phyloP scores from a whole-genome alignment of 139 green algal genomes.

The Closterium sp. region DNA sequence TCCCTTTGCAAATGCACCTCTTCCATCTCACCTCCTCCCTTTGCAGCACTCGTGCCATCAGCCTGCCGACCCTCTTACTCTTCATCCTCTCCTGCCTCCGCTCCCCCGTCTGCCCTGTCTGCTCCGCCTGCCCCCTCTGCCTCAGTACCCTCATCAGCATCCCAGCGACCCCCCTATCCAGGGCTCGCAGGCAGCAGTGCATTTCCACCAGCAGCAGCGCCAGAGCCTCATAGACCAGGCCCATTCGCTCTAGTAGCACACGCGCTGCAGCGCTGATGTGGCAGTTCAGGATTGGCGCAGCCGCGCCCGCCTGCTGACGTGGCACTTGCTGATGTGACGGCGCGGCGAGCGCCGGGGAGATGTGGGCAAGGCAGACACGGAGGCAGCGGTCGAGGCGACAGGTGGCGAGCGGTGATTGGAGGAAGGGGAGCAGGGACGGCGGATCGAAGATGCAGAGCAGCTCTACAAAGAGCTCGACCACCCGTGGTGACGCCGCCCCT shows the following conservation, averaged over 20 bases:
- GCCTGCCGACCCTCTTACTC: neutral
- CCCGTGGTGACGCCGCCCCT: neutral
- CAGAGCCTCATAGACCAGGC: neutral
- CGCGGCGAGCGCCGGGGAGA: neutral
- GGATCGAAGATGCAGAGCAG: neutral
- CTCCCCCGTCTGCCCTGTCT: neutral
- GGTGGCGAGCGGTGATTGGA: neutral
- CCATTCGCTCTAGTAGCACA: neutral
- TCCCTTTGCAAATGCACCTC: too few species aligned
- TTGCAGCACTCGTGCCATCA: neutral
- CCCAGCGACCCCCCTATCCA: neutral
- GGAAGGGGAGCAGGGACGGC: neutral
- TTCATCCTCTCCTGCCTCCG: too few species aligned
- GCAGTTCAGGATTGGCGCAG: neutral
- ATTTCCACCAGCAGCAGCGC: neutral
- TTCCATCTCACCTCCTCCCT: too few species aligned
- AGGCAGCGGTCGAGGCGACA: neutral
- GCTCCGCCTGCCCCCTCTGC: neutral
- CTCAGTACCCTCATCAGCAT: neutral
- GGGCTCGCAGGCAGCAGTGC: neutral
- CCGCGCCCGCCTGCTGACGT: neutral
- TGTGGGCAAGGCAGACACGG: neutral
- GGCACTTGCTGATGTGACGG: neutral
- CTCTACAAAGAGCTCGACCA: neutral
- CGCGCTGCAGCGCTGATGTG: neutral